Conservation (phyloP, 2,329 filamentous ascomycete species). For the Ascochyta lentis region DNA sequence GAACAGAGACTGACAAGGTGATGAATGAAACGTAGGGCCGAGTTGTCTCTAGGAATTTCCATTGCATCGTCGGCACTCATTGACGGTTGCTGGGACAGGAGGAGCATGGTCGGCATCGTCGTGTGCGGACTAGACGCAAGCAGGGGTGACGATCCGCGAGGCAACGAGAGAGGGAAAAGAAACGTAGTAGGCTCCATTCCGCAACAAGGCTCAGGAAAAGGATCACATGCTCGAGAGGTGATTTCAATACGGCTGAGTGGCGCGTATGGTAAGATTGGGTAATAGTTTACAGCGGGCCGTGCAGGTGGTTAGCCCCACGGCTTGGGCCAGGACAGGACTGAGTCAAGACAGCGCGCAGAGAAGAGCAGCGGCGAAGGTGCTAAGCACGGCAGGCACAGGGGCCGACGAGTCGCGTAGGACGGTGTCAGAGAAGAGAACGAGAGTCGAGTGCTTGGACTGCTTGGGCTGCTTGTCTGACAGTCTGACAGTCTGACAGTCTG, state of each 20-base stretch:
- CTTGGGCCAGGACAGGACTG: conserved; percentile 6
- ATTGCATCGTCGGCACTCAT: conserved; percentile 3
- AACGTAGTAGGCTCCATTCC: conserved; percentile 7
- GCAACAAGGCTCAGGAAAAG: background rate
- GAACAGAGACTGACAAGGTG: background rate
- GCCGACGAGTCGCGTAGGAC: background rate
- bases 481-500: no score
- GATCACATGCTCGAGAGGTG: conserved; percentile 21
- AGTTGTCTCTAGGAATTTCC: background rate
- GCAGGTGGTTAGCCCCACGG: background rate
- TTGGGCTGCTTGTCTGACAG: no score
- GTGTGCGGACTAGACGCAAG: conserved; percentile 22
- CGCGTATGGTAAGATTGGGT: conserved; percentile 30
- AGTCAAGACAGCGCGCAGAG: conserved; percentile 18
- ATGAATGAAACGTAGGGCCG: background rate
- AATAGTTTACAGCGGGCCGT: conserved; percentile 16
- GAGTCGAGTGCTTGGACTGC: no score
- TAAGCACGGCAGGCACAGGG: background rate
- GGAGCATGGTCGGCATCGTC: background rate
- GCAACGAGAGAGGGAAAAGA: conserved; percentile 27
- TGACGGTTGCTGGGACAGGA: background rate
- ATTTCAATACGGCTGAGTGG: conserved; percentile 35
- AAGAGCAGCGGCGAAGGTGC: conserved; percentile 4
- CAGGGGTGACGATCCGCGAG: conserved; percentile 24
- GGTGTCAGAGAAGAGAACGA: no score